Conservation (phyloP, 306 rosid species). For the Gillenia trifoliata region DNA sequence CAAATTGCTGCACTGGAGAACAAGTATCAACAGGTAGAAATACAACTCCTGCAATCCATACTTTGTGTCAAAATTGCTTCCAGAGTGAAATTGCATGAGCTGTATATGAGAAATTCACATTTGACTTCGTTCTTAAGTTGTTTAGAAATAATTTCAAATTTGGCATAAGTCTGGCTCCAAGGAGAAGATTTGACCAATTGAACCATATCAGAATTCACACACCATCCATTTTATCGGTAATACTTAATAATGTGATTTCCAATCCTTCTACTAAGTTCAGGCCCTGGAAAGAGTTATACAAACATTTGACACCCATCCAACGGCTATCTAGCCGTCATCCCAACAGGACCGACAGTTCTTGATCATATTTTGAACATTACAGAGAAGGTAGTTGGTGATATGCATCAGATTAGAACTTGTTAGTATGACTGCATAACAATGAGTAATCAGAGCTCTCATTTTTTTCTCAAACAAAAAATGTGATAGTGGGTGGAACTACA, state of each 20-base stretch:
- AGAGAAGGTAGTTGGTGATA: conserved; percentile 36
- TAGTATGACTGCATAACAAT: background rate
- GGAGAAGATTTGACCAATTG: background rate
- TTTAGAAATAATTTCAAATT: background rate
- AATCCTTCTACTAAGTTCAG: conserved; percentile 26
- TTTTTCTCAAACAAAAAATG: background rate
- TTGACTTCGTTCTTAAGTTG: background rate
- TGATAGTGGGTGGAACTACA: conserved; percentile 62
- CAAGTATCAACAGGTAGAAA: conserved; percentile 44
- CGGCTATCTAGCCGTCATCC: conserved; percentile 51
- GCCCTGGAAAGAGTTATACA: conserved; percentile 50
- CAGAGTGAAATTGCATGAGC: background rate
- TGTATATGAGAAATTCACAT: background rate
- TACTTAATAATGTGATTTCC: background rate
- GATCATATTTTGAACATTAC: conserved; percentile 56
- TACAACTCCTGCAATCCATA: background rate
- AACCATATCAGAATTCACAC: background rate
- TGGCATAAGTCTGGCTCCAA: background rate
- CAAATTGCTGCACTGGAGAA: conserved; percentile 44
- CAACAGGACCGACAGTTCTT: conserved; percentile 59
- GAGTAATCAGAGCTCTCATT: background rate
- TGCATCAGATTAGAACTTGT: background rate
- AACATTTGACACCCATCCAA: conserved; percentile 55
- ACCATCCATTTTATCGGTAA: background rate
- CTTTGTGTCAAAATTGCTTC: background rate